These are phyloP conservation scores for Pisolithus marmoratus DNA, from an alignment of 768 basidiomycete genomes.

Conservation along the genomic window DNA sequence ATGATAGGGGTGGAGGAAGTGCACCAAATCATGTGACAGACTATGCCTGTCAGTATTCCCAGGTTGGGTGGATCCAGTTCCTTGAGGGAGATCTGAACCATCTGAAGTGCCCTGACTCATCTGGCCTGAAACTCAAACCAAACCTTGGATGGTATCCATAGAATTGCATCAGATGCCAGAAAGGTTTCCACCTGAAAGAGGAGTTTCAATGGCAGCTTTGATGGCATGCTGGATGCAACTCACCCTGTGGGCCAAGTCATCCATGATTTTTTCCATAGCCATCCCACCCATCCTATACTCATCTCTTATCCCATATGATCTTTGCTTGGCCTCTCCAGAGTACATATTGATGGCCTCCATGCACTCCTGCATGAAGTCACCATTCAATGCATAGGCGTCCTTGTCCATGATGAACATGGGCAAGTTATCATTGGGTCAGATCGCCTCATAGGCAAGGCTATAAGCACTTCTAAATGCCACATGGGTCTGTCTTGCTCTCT, in stretches of 20 bases:
- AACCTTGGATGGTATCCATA: too few relatives aligned
- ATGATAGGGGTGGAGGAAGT: constrained; percentile 6
- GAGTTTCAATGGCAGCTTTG: too few relatives aligned
- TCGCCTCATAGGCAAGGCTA: constrained; percentile 6
- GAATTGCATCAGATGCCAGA: too few relatives aligned
- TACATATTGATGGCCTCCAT: neutral
- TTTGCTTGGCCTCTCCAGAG: too few relatives aligned
- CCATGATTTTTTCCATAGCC: too few relatives aligned
- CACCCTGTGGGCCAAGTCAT: too few relatives aligned
- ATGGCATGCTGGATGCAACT: neutral
- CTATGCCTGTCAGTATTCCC: constrained; percentile 5
- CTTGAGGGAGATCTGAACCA: too few relatives aligned
- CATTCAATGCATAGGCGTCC: neutral
- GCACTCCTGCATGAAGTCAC: neutral
- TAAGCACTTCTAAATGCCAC: constrained; percentile 6
- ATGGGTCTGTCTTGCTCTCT: constrained; percentile 3
- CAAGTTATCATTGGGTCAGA: constrained; percentile 3
- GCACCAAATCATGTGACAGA: constrained; percentile 3
- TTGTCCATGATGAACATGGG: constrained; percentile 5
- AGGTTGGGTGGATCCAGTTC: constrained; percentile 2
- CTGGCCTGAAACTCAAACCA: too few relatives aligned
- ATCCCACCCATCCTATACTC: too few relatives aligned
- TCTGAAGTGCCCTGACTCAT: too few relatives aligned
- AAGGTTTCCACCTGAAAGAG: too few relatives aligned
- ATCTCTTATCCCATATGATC: too few relatives aligned